Evolutionary conservation across 331 rosid species (phyloP).

Genomic region (Telfairia occidentalis): DNA sequence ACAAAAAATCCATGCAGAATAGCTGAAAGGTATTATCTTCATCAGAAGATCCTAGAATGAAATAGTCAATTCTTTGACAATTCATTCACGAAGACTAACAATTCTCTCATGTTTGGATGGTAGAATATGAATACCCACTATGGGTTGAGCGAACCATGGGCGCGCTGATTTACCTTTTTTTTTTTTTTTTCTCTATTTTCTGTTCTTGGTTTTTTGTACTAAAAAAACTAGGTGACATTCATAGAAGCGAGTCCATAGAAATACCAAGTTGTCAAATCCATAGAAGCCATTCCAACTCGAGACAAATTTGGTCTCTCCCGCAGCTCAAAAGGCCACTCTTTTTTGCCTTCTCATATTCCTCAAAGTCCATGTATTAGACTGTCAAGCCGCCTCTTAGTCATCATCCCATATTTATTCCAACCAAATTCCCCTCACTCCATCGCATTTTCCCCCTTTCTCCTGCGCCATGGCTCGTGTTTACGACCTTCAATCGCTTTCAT

Average conservation of each 20-base stretch:
- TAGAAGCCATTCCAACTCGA: not conserved
- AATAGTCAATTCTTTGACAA: no score
- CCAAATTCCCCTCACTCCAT: not conserved
- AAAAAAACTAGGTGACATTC: no score
- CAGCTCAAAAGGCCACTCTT: constrained; percentile 6
- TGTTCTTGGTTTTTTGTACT: no score
- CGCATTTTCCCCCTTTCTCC: not conserved
- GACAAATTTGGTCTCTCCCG: constrained; percentile 6
- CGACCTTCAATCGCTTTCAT: constrained; percentile 33
- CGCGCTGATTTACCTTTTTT: no score
- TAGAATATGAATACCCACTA: no score
- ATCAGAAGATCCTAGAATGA: no score
- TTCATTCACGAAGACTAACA: no score
- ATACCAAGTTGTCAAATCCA: not conserved
- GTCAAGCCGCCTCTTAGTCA: not conserved
- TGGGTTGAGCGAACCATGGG: no score
- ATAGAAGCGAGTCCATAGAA: not conserved
- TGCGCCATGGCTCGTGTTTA: constrained; percentile 39
- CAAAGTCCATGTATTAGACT: not conserved
- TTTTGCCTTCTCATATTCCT: constrained; percentile 12
- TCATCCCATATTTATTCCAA: not conserved
- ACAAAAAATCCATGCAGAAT: no score
- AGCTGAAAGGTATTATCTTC: no score
- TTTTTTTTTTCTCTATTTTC: no score
- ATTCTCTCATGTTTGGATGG: no score